Base-by-base conservation (phyloP, 1,284 basidiomycete species). In the Moniliella sp. region DNA sequence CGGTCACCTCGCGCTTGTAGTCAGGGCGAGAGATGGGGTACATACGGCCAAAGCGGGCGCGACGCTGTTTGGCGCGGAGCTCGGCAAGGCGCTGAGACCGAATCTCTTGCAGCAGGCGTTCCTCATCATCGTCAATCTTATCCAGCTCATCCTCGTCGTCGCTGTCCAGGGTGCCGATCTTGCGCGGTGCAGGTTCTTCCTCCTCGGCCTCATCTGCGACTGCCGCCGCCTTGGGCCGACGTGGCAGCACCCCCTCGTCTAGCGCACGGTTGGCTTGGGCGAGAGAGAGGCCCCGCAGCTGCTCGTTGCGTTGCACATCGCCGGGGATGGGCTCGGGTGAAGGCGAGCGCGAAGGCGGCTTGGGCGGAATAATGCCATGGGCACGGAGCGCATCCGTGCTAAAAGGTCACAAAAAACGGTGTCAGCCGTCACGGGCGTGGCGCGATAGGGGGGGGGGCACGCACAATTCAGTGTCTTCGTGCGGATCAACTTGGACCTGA, bases 1-100 rank as follows among this genome's bases (percentile, higher is more conserved):
- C 84, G 0, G 86, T 94, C 11, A 97, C 80, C 53, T 94, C 82
- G 31, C 77, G 68, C 18, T 79, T 88, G 62, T 94, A 97, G 59
- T 93, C 86, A 12, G 84, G 82, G 42, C 88, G 67, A 17, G 74
- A 73, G 40, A 97, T 88, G 2, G 83, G 83, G 61, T 61, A 78
- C 30, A 94, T 72, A 28, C 74, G 65, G 13, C 88, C 84, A 56
- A 84, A 93, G 34, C 75, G 71, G 5, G 74, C 75, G 38, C 66
- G 70, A 48, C 69, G 70, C 37, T 71, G 65, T 36, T 72, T 69
- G 17, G 64, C 65, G 33, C 67, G 67, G 49, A 84, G 70, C 41
- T 78, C 72, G 3, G 66, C 68, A 28, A 84, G 53, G 18, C 77
- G 69, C 51, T 76, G 70, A 42, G 69, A 65, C 11, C 74, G 67